Percentiles rank a stretch among this genome's conserved stretches.
phyloP scores from a whole-genome alignment of 352 stramenopile genomes.

The Salisapilia sapeloensis region DNA sequence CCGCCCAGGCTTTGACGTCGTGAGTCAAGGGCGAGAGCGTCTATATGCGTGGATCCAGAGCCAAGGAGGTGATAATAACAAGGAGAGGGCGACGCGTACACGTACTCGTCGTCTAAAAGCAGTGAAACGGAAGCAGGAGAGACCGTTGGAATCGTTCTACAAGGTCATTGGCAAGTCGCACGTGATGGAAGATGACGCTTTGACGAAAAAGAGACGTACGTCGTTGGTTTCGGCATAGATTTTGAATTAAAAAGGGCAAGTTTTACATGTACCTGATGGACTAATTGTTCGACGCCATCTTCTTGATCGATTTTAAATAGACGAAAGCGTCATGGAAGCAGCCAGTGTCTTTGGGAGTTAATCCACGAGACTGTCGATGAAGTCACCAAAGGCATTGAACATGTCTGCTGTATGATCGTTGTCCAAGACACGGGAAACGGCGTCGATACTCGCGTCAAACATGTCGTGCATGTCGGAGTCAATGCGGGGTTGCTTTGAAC shows the following conservation, averaged over 20 bases:
- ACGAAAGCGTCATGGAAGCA: no score
- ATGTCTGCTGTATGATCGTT: conserved; percentile 38
- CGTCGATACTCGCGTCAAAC: conserved; percentile 26
- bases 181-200: conserved; percentile 5
- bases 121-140: conserved; percentile 21
- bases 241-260: no score
- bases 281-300: no score
- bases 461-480: conserved; percentile 3
- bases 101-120: conserved; percentile 55
- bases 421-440: conserved; percentile 33
- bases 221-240: no score
- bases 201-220: conserved; percentile 9
- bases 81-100: conserved; percentile 33
- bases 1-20: conserved; percentile 51
- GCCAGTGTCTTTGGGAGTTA: no score
- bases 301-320: no score
- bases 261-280: no score
- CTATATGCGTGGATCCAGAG: conserved; percentile 55
- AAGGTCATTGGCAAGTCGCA: conserved; percentile 38
- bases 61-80: conserved; percentile 61
- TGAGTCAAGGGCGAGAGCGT: conserved; percentile 52
- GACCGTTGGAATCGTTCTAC: conserved; percentile 65
- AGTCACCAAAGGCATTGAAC: conserved; percentile 54
- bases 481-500: conserved; percentile 1
- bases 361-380: conserved; percentile 45